Conservation (phyloP, 2,329 filamentous ascomycete genomes). For the Sporothrix brasiliensis region DNA sequence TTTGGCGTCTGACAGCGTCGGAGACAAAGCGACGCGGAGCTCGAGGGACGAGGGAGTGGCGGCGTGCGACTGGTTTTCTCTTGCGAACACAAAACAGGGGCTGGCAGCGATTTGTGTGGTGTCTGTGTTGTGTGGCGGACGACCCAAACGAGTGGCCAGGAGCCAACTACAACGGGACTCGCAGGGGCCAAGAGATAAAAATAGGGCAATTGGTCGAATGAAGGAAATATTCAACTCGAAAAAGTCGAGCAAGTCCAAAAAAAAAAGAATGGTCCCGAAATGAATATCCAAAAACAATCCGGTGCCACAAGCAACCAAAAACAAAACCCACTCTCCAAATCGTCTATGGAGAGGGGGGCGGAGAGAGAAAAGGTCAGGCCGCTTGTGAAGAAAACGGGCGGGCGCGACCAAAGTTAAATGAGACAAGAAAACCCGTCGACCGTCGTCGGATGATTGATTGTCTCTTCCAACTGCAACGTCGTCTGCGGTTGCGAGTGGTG, state of each 20-base stretch:
- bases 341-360: neutral
- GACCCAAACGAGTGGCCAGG: slow-evolving; percentile 29
- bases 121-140: slow-evolving; percentile 12
- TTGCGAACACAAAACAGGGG: slow-evolving; percentile 25
- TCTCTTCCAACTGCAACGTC: slow-evolving; percentile 16
- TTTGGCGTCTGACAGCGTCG: slow-evolving; percentile 28
- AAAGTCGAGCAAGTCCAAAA: slow-evolving; percentile 11
- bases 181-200: slow-evolving; percentile 20
- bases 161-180: slow-evolving; percentile 19
- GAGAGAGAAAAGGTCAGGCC: slow-evolving; percentile 6
- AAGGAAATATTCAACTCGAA: slow-evolving; percentile 10
- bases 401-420: slow-evolving; percentile 22
- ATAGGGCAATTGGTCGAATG: slow-evolving; percentile 28
- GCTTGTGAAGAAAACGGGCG: neutral
- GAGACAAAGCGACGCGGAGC: slow-evolving; percentile 29
- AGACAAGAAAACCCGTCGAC: slow-evolving; percentile 12
- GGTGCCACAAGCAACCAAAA: slow-evolving; percentile 16
- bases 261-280: neutral
- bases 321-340: neutral
- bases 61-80: slow-evolving; percentile 31
- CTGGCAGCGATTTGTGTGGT: slow-evolving; percentile 2
- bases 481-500: slow-evolving; percentile 19
- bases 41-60: slow-evolving; percentile 33
- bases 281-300: slow-evolving; percentile 19
- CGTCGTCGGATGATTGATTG: slow-evolving; percentile 17